These are phyloP conservation scores for Thielaviopsis musarum DNA, from an alignment of 2,329 filamentous ascomycete genomes.

Conservation along the genomic window DNA sequence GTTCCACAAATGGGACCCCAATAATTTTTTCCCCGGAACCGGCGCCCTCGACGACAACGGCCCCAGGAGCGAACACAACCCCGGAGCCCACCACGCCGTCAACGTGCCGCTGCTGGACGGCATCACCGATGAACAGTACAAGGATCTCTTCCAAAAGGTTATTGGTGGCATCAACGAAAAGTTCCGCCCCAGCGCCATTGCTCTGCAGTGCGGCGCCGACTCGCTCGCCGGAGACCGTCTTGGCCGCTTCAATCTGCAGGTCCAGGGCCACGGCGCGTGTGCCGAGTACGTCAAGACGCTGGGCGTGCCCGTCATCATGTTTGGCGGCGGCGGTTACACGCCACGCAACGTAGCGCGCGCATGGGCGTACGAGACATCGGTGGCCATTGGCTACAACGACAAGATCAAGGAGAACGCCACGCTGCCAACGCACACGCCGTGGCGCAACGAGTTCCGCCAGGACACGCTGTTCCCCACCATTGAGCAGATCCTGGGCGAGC, in stretches of 20 bases:
- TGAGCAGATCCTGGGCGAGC: slow-evolving; percentile 51
- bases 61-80: slow-evolving; percentile 65
- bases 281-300: slow-evolving; percentile 76
- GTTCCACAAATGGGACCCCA: slow-evolving; percentile 88
- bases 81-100: slow-evolving; percentile 74
- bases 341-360: slow-evolving; percentile 90
- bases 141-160: slow-evolving; percentile 65
- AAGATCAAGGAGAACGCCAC: slow-evolving; percentile 42
- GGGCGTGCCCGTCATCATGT: slow-evolving; percentile 66
- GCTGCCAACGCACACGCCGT: slow-evolving; percentile 67
- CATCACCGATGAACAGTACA: slow-evolving; percentile 81
- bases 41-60: slow-evolving; percentile 77
- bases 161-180: slow-evolving; percentile 62
- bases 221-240: slow-evolving; percentile 84
- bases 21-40: slow-evolving; percentile 76
- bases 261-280: slow-evolving; percentile 83
- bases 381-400: slow-evolving; percentile 61
- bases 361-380: slow-evolving; percentile 92
- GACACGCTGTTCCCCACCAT: slow-evolving; percentile 79
- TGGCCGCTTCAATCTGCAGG: slow-evolving; percentile 91
- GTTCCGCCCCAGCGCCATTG: slow-evolving; percentile 81
- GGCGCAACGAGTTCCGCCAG: slow-evolving; percentile 75
- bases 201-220: slow-evolving; percentile 90
- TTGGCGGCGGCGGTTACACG: slow-evolving; percentile 92
- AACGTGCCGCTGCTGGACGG: slow-evolving; percentile 85